Percentiles rank a stretch among this genome's conserved stretches.
Conservation (phyloP, 176 grass and related monocot species). For the Aegilops sharonensis region DNA sequence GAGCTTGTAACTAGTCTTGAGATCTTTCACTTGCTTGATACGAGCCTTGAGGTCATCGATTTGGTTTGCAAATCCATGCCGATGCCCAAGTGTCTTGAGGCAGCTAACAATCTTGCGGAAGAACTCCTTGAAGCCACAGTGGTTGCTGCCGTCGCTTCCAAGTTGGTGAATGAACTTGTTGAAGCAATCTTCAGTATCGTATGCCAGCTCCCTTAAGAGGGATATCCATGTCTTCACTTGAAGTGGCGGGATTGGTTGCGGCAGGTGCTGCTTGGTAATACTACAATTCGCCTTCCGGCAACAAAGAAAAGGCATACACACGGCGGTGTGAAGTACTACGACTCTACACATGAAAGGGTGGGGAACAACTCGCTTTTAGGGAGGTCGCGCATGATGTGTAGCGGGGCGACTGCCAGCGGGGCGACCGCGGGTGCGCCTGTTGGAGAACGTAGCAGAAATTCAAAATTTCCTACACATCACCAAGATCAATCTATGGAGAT, state of each 20-base stretch:
- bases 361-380: too few species aligned
- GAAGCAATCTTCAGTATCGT: background rate
- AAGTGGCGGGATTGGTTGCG: too few species aligned
- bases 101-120: background rate
- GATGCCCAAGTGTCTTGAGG: background rate
- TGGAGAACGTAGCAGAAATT: too few species aligned
- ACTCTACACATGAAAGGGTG: slow-evolving; percentile 39
- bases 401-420: too few species aligned
- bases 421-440: too few species aligned
- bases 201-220: slow-evolving; percentile 4
- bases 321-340: slow-evolving; percentile 28
- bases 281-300: slow-evolving; percentile 25
- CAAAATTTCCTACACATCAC: too few species aligned
- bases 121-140: background rate
- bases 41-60: background rate
- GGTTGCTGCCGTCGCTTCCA: background rate
- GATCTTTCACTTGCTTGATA: background rate
- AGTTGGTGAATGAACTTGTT: background rate
- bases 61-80: background rate
- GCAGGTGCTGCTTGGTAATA: slow-evolving; percentile 24
- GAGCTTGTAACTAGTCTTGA: slow-evolving; percentile 3
- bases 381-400: too few species aligned
- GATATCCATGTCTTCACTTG: slow-evolving; percentile 2
- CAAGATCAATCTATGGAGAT: too few species aligned
- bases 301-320: slow-evolving; percentile 47